Base-by-base conservation (phyloP, 305 asterid genomes). In the Vinca major region DNA sequence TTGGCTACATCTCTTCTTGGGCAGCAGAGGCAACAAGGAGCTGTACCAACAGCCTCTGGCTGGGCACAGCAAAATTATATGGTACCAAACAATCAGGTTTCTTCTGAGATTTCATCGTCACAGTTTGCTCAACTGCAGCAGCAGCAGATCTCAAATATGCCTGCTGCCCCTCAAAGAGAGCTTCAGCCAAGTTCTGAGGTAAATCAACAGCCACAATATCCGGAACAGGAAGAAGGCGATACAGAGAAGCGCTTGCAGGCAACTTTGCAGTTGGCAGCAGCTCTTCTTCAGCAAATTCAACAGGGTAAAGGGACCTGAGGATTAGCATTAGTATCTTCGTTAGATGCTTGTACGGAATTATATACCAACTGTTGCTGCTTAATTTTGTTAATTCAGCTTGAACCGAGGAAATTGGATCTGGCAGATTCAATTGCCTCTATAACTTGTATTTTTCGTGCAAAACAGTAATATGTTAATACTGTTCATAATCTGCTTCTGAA, bases 241-340 rank as follows among this genome's bases (percentile, higher is more conserved):
- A 89, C 98, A 2, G 95, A 90, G 85, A 83, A 80, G 74, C 89
- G 97, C 20, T 73, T 92, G 86, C 92, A 92, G 77, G 93, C 97
- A 37, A 92, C 98, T 10, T 81, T 92, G 85, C 90, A 88, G 82
- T 80, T 89, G 56, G 98, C 97, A 2, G 95, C 98, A 0, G 89
- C 89, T 73, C 96, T 92, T 76, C 95, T 92, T 63, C 92, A 92
- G 85, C 98, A 92, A 82, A 90, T 92, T 73, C 95, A 92, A 81
- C 94, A 88, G 65, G 91, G 92, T 40, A 89, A 85, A 76, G 88
- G 92, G 77, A 83, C 77, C 54, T 84, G 73, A 84, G 55, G n/a
- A 58, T 4, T 33, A 36, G 5, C 45, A 58, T 13, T 26, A 4
- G 33, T 44, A 12, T 33, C 10, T 0, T 36, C 36, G 40, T 26